Conservation (phyloP, 2,329 filamentous ascomycete species). For the Lachnellula willkommii region DNA sequence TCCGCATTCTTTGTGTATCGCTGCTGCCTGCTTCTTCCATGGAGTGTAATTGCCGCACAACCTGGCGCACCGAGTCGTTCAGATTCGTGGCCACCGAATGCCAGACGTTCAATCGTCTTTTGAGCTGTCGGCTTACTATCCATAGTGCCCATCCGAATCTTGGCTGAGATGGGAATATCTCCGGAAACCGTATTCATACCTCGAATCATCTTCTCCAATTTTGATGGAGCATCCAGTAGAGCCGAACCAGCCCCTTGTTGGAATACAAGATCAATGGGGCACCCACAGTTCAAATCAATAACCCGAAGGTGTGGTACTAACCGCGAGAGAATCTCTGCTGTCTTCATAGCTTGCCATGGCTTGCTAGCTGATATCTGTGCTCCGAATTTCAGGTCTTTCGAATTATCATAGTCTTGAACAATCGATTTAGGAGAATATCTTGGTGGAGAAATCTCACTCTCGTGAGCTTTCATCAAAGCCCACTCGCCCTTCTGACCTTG, state of each 20-base stretch:
- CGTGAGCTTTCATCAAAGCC: conserved; percentile 89
- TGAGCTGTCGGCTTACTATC: conserved; percentile 73
- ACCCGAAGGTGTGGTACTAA: conserved; percentile 79
- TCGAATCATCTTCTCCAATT: conserved; percentile 88
- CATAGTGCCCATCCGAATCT: conserved; percentile 87
- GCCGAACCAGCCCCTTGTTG: conserved; percentile 84
- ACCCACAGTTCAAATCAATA: conserved; percentile 94
- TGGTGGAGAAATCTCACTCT: conserved; percentile 71
- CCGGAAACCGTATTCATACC: conserved; percentile 94
- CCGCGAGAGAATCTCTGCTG: conserved; percentile 72
- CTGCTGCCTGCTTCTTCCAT: conserved; percentile 89
- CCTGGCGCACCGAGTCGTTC: conserved; percentile 70
- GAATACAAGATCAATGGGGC: conserved; percentile 91
- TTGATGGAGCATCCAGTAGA: conserved; percentile 79
- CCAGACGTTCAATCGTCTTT: conserved; percentile 75
- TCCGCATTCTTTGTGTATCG: conserved; percentile 89
- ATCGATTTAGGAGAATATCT: conserved; percentile 53
- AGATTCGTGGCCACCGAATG: conserved; percentile 71
- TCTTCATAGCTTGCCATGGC: conserved; percentile 84
- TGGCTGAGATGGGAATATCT: conserved; percentile 86
- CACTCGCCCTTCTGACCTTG: conserved; percentile 90
- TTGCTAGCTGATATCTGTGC: conserved; percentile 91
- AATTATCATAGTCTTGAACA: conserved; percentile 73
- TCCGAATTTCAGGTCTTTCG: conserved; percentile 80
- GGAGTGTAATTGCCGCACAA: conserved; percentile 90